Base-by-base conservation (phyloP, 441 rosid species). In the Mallotus repandus region DNA sequence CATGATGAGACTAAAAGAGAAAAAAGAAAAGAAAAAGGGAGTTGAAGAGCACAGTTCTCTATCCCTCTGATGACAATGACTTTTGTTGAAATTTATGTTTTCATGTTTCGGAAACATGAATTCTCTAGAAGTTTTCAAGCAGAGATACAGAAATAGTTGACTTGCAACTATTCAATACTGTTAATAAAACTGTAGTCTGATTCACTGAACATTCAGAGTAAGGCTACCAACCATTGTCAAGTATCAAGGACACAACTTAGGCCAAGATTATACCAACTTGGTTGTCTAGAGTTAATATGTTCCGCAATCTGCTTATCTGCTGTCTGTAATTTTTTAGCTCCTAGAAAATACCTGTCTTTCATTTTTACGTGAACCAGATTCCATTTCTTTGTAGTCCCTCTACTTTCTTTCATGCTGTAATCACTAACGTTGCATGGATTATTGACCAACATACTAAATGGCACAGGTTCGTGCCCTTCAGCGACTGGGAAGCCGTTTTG, bases 401-500 rank as follows among this genome's bases (percentile, higher is more conserved):
- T 29, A 48, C 29, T 60, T 57, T 3, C 69, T 35, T 65, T 56
- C 13, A 65, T 63, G 12, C 56, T 67, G 15, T 52, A 52, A 74
- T 62, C 48, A 62, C 62, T 75, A 53, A 63, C 69, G 55, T 70
- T 50, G 66, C 60, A 69, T 62, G 71, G 58, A 58, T 84, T 70
- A 72, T 66, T 82, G 69, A 75, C 63, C 5, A 43, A 69, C 73
- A 67, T 67, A 61, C 70, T 75, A 45, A 74, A 74, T 74, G 63
- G 54, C 68, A 43, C 77, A 93, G 97, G 98, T 91, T 57, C 96
- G 94, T 49, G 97, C 98, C 70, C 98, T 96, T 77, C 99, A 93
- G 81, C 86, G 94, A 77, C 72, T 93, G 66, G 98, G 98, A 81
- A 96, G 88, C 78, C 97, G 96, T 73, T 93, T 91, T 79, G 98